Base-by-base conservation (phyloP, 148 eudicot species). In the Persicaria maculosa region DNA sequence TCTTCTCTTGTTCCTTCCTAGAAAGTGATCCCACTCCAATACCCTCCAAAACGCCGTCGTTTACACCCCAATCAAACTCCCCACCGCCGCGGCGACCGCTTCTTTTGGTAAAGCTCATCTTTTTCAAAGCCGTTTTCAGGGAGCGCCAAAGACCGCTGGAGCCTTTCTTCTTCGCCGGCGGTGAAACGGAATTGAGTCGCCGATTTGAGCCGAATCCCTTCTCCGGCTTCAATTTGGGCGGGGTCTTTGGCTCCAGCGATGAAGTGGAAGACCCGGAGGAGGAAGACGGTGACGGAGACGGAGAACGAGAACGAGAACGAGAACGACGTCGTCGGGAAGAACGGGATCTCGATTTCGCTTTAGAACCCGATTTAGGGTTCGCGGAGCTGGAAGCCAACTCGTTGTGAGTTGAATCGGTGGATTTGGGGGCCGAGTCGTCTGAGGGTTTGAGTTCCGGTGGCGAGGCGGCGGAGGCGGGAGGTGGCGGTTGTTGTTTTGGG, bases 71-170 rank as follows among this genome's bases (percentile, higher is more conserved):
- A 59, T 86, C 81, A 72, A 82, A 69, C 48, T 78, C 83, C 14
- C 40, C 71, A 2, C 47, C 53, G 15, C 53, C 0, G 20, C 10
- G 31, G 15, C 53, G 4, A 4, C 52, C 20, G 16, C 54, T 4
- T 25, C 40, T 70, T 10, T 48, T 71, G 54, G 52, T 46, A n/a
- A 71, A 71, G 73, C 73, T 71, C 73, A 73, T 87, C 44, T 81
- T 88, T 75, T 72, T 83, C n/a, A 83, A 80, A 58, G 40, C 77
- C 77, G 58, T 86, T 68, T 94, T 94, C 6, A 93, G 89, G 15
- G 96, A 92, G 79, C 95, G 88, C 90, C 93, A 87, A 59, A 94
- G 85, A 74, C 98, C 91, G 40, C 97, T 96, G 17, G 74, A 52
- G 14, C 11, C 0, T 16, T 16, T 47, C 36, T 48, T 80, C 59